These are phyloP conservation scores for Paratrypanosoma confusum DNA, from an alignment of 208 protist genomes.

Conservation along the genomic window DNA sequence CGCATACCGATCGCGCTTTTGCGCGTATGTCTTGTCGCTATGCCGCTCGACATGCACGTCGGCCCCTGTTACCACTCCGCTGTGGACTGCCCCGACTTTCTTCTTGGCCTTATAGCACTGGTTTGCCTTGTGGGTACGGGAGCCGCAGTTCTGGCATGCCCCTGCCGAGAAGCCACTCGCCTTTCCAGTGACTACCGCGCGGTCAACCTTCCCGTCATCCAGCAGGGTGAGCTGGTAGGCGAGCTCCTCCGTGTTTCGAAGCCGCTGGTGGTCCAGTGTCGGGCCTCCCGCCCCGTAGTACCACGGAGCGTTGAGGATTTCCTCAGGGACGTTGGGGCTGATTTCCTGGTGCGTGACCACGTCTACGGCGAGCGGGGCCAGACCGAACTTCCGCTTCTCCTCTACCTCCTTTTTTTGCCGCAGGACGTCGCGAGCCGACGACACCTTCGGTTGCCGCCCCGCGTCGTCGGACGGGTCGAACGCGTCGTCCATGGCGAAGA, in stretches of 20 bases:
- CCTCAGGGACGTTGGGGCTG: conserved; percentile 98
- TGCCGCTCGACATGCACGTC: conserved; percentile 28
- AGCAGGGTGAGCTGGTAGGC: conserved; percentile 21
- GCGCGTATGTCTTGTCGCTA: conserved; percentile 27
- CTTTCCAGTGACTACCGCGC: conserved; percentile 31
- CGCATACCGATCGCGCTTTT: conserved; percentile 68
- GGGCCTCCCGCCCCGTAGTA: conserved; percentile 77
- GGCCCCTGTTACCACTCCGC: conserved; percentile 42
- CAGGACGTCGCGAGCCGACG: conserved; percentile 57
- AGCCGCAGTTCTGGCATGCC: conserved; percentile 98
- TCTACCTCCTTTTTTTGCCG: conserved; percentile 72
- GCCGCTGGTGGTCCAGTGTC: conserved; percentile 87
- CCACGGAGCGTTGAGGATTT: conserved; percentile 96
- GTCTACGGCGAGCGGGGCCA: conserved; percentile 75
- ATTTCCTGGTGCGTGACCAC: conserved; percentile 71
- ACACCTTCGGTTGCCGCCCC: too few species aligned
- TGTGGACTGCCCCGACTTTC: conserved; percentile 62
- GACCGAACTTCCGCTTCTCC: conserved; percentile 76
- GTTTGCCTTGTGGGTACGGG: conserved; percentile 93
- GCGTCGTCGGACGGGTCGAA: background rate
- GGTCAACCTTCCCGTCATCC: conserved; percentile 27
- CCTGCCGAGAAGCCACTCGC: conserved; percentile 91
- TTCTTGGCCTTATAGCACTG: conserved; percentile 91
- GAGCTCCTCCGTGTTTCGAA: conserved; percentile 13
- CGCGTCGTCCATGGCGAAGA: background rate